Evolutionary conservation across 441 rosid genomes (phyloP).

Genomic region (Syzygium malaccense): DNA sequence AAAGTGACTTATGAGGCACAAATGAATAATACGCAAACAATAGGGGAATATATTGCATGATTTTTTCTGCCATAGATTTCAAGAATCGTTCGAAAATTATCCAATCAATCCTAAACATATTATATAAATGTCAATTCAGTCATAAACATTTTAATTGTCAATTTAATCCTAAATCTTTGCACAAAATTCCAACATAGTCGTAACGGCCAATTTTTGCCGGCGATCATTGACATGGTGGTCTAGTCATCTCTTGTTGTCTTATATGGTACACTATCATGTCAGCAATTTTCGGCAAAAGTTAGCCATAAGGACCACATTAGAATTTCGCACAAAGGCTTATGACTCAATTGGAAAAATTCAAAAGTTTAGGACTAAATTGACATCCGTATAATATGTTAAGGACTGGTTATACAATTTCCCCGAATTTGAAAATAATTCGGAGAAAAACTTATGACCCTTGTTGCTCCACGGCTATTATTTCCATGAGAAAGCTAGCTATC

Average conservation of each 20-base stretch:
- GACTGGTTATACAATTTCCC: neutral
- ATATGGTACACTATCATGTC: neutral
- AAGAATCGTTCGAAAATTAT: neutral
- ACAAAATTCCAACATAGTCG: neutral
- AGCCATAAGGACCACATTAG: too few relatives aligned
- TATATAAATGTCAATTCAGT: neutral
- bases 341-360: neutral
- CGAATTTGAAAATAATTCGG: neutral
- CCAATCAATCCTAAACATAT: neutral
- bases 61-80: neutral
- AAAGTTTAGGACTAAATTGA: neutral
- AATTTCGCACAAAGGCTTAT: too few relatives aligned
- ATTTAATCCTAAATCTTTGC: neutral
- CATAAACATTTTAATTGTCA: neutral
- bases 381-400: accelerated
- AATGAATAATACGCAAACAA: neutral
- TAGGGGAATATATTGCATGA: neutral
- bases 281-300: neutral
- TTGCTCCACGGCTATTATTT: neutral
- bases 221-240: neutral
- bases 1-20: neutral
- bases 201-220: neutral
- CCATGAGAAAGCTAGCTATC: neutral
- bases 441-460: neutral
- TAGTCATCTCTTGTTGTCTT: accelerated